Percentiles rank a stretch among this genome's conserved stretches.
Evolutionary conservation across 2,329 filamentous ascomycete genomes (phyloP).

Genomic region (Coniosporium tulheliwenetii): DNA sequence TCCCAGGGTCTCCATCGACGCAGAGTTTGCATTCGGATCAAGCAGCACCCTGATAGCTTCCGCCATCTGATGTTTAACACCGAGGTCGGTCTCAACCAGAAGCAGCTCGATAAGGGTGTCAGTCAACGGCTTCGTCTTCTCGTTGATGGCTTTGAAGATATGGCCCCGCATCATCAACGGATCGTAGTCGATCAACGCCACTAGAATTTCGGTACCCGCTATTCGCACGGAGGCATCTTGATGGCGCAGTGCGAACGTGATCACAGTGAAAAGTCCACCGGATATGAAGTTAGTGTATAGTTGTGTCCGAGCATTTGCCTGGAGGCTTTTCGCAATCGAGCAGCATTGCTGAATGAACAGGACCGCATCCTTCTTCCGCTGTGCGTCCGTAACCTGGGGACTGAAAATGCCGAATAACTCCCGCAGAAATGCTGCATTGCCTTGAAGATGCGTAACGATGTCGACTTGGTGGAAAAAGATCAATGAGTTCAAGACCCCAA

Average conservation of each 20-base stretch:
- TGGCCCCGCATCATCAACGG: constrained; percentile 85
- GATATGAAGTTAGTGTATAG: constrained; percentile 83
- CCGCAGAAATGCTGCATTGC: constrained; percentile 59
- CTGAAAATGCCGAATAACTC: constrained; percentile 81
- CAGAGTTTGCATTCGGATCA: constrained; percentile 49
- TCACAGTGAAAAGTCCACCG: constrained; percentile 75
- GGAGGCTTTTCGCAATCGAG: constrained; percentile 83
- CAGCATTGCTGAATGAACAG: constrained; percentile 96
- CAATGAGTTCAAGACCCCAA: constrained; percentile 89
- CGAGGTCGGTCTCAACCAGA: constrained; percentile 78
- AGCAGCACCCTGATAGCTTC: constrained; percentile 90
- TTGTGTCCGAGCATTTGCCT: constrained; percentile 62
- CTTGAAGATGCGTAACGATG: constrained; percentile 88
- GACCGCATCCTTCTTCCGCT: constrained; percentile 82
- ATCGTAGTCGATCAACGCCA: constrained; percentile 91
- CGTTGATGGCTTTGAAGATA: constrained; percentile 80
- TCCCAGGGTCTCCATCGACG: constrained; percentile 43
- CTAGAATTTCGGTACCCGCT: constrained; percentile 83
- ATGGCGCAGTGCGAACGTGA: constrained; percentile 81
- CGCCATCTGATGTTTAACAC: constrained; percentile 87
- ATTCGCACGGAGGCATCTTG: constrained; percentile 72
- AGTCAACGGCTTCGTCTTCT: constrained; percentile 72
- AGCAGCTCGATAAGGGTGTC: constrained; percentile 88
- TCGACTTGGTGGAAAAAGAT: constrained; percentile 99
- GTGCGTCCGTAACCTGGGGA: constrained; percentile 43